Base-by-base conservation (phyloP, 306 rosid species). In the Corylus heterophylla region DNA sequence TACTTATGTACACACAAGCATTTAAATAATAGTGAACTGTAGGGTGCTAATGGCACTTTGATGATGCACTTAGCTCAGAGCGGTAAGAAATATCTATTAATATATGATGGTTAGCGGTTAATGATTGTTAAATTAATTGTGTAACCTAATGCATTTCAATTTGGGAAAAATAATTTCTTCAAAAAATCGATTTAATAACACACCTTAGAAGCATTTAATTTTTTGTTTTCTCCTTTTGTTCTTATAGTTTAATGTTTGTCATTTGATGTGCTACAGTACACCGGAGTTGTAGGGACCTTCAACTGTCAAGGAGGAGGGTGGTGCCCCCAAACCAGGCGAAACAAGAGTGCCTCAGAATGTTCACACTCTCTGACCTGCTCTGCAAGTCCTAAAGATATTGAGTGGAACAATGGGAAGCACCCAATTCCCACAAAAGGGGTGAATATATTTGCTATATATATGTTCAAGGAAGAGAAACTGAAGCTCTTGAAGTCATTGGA, bases 231-330 rank as follows among this genome's bases (percentile, higher is more conserved):
- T 39, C 39, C 1, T 9, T 2, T 48, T 16, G 7, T 20, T 10
- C 17, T 69, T 45, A 69, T 8, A 10, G 0, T 11, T 12, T 49
- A 11, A 16, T 63, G 1, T 71, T 68, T 55, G 0, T 49, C 27
- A 45, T 37, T 52, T 49, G 16, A 25, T 13, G 7, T 71, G 22
- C 12, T 61, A 82, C 89, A 93, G 98, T 89, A 71, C 61, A 80
- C 87, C 0, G 92, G 94, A 25, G 94, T 89, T 72, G 74, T 91
- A 75, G 97, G 97, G 7, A 27, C 83, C 54, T 93, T 91, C 29
- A 91, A 93, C 70, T 91, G 97, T 78, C 97, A 91, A 93, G 98
- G 93, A 67, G 98, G 97, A 83, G 97, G 93, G 29, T 91, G 94
- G 97, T 89, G 94, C 48, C 92, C 88, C 6, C 22, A 76, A 59